Percentiles rank a stretch among this genome's conserved stretches.
Evolutionary conservation across 345 rosid genomes (phyloP).

Genomic region (Boechera divaricarpa): DNA sequence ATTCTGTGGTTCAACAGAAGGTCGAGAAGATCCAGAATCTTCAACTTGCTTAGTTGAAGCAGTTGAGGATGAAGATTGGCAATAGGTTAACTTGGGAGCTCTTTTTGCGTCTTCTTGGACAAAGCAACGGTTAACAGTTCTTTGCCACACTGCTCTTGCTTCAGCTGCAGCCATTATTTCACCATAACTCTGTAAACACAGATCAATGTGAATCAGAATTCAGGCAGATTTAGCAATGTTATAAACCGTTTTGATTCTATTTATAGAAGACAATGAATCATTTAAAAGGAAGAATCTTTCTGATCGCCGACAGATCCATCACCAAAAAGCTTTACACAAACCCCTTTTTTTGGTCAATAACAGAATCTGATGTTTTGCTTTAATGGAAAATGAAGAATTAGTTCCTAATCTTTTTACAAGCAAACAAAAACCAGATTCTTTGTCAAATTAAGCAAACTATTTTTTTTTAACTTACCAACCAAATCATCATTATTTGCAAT

Average conservation of each 20-base stretch:
- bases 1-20: conserved; percentile 47
- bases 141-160: conserved; percentile 92
- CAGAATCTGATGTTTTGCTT: conserved; percentile 44
- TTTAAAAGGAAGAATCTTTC: conserved; percentile 37
- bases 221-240: not conserved
- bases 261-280: conserved; percentile 22
- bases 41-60: conserved; percentile 61
- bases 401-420: conserved; percentile 23
- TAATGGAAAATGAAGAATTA: conserved; percentile 27
- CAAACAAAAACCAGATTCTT: conserved; percentile 25
- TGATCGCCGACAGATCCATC: conserved; percentile 38
- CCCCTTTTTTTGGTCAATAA: conserved; percentile 4
- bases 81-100: conserved; percentile 91
- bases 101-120: conserved; percentile 98
- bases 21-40: conserved; percentile 56
- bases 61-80: conserved; percentile 69
- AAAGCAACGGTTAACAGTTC: conserved; percentile 89
- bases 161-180: conserved; percentile 85
- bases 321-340: conserved; percentile 21
- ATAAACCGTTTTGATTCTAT: conserved; percentile 11
- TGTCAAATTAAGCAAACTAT: not conserved
- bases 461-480: not conserved
- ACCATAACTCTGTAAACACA: conserved; percentile 36
- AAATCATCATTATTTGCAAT: conserved; percentile 5
- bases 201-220: conserved; percentile 22